Conservation (phyloP, 2,329 filamentous ascomycete species). For the Amauroascus verrucosus region DNA sequence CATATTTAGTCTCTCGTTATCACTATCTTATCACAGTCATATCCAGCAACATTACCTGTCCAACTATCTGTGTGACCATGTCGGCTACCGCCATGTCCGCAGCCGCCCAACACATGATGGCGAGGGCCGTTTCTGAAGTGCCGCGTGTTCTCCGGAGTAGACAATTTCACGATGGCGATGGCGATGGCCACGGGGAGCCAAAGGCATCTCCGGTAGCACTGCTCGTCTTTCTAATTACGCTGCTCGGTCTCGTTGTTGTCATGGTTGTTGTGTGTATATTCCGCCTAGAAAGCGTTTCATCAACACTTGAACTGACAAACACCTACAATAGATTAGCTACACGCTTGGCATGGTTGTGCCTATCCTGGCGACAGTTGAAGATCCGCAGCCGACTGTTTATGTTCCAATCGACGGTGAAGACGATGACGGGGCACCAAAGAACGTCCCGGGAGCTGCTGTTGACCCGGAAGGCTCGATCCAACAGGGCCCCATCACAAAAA, state of each 20-base stretch:
- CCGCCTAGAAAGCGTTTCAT: background rate
- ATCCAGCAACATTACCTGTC: no score
- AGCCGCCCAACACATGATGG: slow-evolving; percentile 1
- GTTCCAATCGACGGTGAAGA: slow-evolving; percentile 39
- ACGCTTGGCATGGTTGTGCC: slow-evolving; percentile 51
- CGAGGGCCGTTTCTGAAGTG: background rate
- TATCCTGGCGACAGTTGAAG: slow-evolving; percentile 55
- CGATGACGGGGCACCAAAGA: slow-evolving; percentile 17
- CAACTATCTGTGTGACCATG: background rate
- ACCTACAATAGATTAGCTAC: slow-evolving; percentile 40
- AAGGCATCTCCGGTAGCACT: background rate
- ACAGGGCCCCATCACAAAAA: slow-evolving; percentile 51
- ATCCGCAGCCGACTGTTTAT: slow-evolving; percentile 44
- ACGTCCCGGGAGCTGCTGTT: slow-evolving; percentile 28
- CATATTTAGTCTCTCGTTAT: background rate
- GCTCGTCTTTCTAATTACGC: background rate
- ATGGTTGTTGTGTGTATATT: background rate
- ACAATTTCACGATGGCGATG: background rate
- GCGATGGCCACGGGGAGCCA: background rate
- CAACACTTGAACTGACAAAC: background rate
- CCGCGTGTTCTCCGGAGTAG: background rate
- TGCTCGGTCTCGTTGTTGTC: background rate
- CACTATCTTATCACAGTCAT: no score
- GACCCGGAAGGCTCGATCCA: slow-evolving; percentile 36
- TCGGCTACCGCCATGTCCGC: background rate